Evolutionary conservation across 164 flowering plant species (phyloP).

Genomic region (Cinnamomum micranthum): DNA sequence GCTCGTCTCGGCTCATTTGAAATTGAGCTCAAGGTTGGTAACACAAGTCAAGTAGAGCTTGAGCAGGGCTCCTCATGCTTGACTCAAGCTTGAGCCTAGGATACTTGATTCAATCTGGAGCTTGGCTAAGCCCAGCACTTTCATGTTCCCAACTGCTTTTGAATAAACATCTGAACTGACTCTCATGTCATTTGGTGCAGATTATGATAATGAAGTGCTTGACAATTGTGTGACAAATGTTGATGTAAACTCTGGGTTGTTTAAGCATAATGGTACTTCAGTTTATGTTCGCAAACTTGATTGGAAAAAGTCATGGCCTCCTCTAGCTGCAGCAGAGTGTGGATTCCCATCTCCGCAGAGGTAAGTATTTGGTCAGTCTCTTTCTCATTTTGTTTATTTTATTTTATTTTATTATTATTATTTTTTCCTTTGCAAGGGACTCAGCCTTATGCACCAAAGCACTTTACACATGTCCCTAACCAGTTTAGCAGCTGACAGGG

Average conservation of each 20-base stretch:
- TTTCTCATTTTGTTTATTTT: background rate
- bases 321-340: conserved; percentile 30
- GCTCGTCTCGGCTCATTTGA: too few relatives aligned
- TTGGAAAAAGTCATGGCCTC: conserved; percentile 80
- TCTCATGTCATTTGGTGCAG: conserved; percentile 31
- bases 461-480: too few relatives aligned
- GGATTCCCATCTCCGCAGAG: conserved; percentile 23
- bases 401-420: too few relatives aligned
- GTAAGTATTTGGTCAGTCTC: conserved; percentile 21
- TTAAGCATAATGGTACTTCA: conserved; percentile 30
- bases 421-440: too few relatives aligned
- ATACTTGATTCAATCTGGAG: too few relatives aligned
- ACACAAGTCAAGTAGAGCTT: too few relatives aligned
- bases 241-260: conserved; percentile 45
- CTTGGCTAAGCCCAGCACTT: too few relatives aligned
- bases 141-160: background rate
- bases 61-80: too few relatives aligned
- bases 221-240: conserved; percentile 70
- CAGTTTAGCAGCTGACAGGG: too few relatives aligned
- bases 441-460: too few relatives aligned
- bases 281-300: conserved; percentile 80
- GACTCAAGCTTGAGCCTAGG: too few relatives aligned
- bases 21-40: too few relatives aligned
- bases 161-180: background rate
- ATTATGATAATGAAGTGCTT: conserved; percentile 60